phyloP scores from a whole-genome alignment of 2,329 filamentous ascomycete genomes.

The Fusarium torulosum region DNA sequence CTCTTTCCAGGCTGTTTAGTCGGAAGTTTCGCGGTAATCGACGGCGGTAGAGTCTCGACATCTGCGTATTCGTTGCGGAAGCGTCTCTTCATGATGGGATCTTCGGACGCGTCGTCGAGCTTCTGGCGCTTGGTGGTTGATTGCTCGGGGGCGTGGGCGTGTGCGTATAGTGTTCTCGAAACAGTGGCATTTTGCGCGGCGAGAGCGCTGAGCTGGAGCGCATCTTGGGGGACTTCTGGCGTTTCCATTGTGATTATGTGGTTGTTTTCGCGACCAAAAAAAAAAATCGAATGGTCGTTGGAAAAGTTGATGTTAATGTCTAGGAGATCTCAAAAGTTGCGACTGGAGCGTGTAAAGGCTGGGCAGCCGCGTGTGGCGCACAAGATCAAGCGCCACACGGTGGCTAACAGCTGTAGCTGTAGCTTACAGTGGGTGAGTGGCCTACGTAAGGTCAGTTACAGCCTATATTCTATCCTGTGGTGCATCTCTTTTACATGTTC shows the following conservation, averaged over 20 bases:
- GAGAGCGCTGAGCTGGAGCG: constrained; percentile 52
- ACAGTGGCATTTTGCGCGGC: constrained; percentile 53
- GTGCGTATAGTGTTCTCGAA: constrained; percentile 52
- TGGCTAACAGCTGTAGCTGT: constrained; percentile 23
- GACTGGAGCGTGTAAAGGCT: constrained; percentile 42
- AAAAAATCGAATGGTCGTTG: constrained; percentile 16
- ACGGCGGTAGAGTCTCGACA: constrained; percentile 81
- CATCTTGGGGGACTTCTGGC: constrained; percentile 50
- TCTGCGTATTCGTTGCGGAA: constrained; percentile 81
- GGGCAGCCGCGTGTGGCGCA: constrained; percentile 51
- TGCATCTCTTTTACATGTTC: not conserved
- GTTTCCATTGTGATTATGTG: constrained; percentile 51
- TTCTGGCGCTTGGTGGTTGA: constrained; percentile 55
- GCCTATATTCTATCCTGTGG: not conserved
- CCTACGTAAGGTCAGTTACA: constrained; percentile 24
- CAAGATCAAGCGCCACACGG: constrained; percentile 34
- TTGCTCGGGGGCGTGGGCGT: constrained; percentile 36
- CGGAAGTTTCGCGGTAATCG: constrained; percentile 83
- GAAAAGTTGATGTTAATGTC: constrained; percentile 35
- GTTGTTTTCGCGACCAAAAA: constrained; percentile 14
- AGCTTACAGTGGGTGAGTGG: not conserved
- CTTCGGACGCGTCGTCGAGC: constrained; percentile 52
- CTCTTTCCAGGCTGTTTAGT: constrained; percentile 55
- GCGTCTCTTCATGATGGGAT: constrained; percentile 58
- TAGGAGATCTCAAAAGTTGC: constrained; percentile 39